Conservation (phyloP, 73 alveolate genomes). For the Paramecium sonneborni region DNA sequence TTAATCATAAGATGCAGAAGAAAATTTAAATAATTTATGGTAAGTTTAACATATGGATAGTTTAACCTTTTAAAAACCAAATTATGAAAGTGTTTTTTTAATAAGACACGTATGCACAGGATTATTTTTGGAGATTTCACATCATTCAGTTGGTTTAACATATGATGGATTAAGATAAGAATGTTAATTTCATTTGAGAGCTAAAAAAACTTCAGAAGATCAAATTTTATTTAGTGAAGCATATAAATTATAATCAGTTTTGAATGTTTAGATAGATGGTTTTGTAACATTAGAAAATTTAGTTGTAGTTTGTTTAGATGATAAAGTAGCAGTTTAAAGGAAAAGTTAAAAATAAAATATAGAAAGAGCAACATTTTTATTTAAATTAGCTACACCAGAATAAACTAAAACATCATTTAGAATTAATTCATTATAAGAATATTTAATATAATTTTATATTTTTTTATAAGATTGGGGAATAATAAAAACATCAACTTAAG, state of each 20-base stretch:
- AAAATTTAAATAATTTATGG: slow-evolving; percentile 34
- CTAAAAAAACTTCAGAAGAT: not conserved
- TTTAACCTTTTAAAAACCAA: not conserved
- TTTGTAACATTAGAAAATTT: not conserved
- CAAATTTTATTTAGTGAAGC: slow-evolving; percentile 7
- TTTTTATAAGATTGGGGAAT: slow-evolving; percentile 47
- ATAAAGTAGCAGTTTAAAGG: not conserved
- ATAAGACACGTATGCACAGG: slow-evolving; percentile 53
- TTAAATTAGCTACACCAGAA: not conserved
- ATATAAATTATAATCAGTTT: slow-evolving; percentile 2
- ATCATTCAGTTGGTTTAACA: not conserved
- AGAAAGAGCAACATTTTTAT: slow-evolving; percentile 1
- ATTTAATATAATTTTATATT: not conserved
- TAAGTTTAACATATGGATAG: not conserved
- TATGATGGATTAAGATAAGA: slow-evolving; percentile 3
- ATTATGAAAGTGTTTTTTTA: slow-evolving; percentile 11
- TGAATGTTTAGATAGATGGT: not conserved
- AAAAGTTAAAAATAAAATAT: slow-evolving; percentile 11
- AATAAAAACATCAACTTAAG: not conserved
- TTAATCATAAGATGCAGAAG: not conserved
- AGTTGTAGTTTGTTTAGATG: not conserved
- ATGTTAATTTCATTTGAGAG: not conserved
- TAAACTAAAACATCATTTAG: not conserved
- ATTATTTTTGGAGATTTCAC: not conserved
- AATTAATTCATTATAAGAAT: slow-evolving; percentile 33